Base-by-base conservation (phyloP, 345 rosid species). In the Carallia pectinifolia region DNA sequence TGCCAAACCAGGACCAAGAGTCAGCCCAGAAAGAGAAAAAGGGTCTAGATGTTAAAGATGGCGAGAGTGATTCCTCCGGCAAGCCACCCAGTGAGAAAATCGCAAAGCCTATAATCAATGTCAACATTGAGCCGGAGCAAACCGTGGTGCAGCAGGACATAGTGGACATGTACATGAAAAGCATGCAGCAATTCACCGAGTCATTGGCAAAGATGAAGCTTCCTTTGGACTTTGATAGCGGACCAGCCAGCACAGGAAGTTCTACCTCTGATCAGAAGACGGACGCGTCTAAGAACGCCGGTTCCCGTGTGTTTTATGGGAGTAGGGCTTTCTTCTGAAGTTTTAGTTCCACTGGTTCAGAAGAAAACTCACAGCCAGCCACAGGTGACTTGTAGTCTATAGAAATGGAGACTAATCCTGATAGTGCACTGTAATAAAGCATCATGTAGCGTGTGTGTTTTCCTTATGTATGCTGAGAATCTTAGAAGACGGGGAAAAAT, bases 101-200 rank as follows among this genome's bases (percentile, higher is more conserved):
- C 63, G 68, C 66, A n/a, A 89, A 87, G 69, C 91, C 97, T 29
- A 71, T 76, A 36, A 73, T 88, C 18, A 37, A 72, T 13, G 86
- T 86, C 60, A 88, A 83, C 71, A 62, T 90, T 37, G 98, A 86
- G 84, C 88, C 88, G 33, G 97, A 96, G 81, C 75, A 85, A 70
- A 89, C 86, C 62, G 80, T 89, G 72, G 92, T 89, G 64, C 97
- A 96, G 83, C 98, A 96, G 83, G 99, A 96, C 40, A 85, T 89
- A 68, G 97, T 92, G 2, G 95, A 96, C 82, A 96, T 92, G 97
- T 96, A 96, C 79, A 89, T 92, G 98, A 96, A 92, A 82, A 92
- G 99, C 77, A 96, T 96, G 99, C 99, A 96, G 79, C 97, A 96
- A 71, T 96, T 96, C 78, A 96, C 99, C 0, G 99, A 96, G 81